A percentile compares a stretch with the other conserved stretches of the same genome.
Evolutionary conservation across 2,329 filamentous ascomycete genomes (phyloP).

Genomic region (Aspergillus sp.): DNA sequence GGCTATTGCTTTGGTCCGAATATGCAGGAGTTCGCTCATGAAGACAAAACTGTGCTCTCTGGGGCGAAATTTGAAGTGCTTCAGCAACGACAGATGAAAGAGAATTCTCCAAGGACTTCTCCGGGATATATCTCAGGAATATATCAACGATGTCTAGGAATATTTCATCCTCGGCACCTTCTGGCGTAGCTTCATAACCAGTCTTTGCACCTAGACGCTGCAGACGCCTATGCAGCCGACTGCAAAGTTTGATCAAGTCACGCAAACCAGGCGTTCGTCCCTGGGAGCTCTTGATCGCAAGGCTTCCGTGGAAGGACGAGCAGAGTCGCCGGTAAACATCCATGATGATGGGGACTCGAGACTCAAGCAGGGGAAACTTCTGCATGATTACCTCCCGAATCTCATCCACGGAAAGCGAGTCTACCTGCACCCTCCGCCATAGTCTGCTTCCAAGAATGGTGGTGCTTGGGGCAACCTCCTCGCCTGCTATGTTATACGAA

Average conservation of each 20-base stretch:
- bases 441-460: conserved; percentile 77
- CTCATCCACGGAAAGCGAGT: conserved; percentile 63
- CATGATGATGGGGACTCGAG: conserved; percentile 52
- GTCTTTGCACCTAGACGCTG: conserved; percentile 54
- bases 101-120: conserved; percentile 51
- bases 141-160: conserved; percentile 93
- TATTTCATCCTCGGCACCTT: conserved; percentile 71
- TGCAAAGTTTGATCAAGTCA: conserved; percentile 90
- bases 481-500: conserved; percentile 58
- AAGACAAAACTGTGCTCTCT: conserved; percentile 74
- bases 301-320: conserved; percentile 33
- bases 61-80: conserved; percentile 79
- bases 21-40: conserved; percentile 66
- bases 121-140: conserved; percentile 77
- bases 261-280: conserved; percentile 61
- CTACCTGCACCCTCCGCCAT: conserved; percentile 74
- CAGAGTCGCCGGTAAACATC: conserved; percentile 49
- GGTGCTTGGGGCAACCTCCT: conserved; percentile 63
- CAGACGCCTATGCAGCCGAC: conserved; percentile 66
- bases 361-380: conserved; percentile 65
- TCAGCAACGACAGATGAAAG: conserved; percentile 68
- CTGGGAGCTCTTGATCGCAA: conserved; percentile 34
- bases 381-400: conserved; percentile 67
- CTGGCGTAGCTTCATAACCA: conserved; percentile 66
- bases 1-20: conserved; percentile 53